Percentiles rank a stretch among this genome's conserved stretches.
phyloP scores from a whole-genome alignment of 192 early-diverging fungal genomes.

The Phlyctochytrium bullatum region DNA sequence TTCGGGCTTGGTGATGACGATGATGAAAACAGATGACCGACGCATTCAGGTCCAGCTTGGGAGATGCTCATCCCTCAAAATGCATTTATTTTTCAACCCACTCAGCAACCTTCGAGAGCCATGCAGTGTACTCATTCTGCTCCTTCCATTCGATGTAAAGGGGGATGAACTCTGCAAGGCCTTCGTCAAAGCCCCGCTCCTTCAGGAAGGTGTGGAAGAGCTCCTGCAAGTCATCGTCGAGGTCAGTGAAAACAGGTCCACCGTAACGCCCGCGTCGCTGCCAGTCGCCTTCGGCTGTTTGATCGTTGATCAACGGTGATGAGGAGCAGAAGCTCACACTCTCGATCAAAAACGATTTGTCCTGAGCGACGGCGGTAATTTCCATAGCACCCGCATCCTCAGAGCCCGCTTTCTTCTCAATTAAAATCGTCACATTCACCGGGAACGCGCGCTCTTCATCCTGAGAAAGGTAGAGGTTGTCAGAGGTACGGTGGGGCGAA shows the following conservation, averaged over 20 bases:
- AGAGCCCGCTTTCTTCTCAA: constrained; percentile 67
- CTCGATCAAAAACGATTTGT: constrained; percentile 83
- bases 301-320: constrained; percentile 57
- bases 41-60: too few relatives aligned
- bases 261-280: constrained; percentile 78
- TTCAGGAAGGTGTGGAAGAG: constrained; percentile 61
- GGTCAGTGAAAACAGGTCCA: constrained; percentile 87
- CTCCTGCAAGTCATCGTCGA: constrained; percentile 74
- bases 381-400: constrained; percentile 68
- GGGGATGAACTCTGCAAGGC: constrained; percentile 79
- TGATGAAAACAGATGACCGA: too few relatives aligned
- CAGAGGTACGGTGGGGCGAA: neutral
- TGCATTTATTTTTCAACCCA: constrained; percentile 66
- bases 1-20: too few relatives aligned
- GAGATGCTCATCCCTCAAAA: too few relatives aligned
- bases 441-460: constrained; percentile 58
- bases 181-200: constrained; percentile 83
- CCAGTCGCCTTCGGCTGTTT: constrained; percentile 84
- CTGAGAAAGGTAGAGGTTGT: constrained; percentile 17
- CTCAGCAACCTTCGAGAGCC: constrained; percentile 76
- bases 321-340: constrained; percentile 70
- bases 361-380: constrained; percentile 77
- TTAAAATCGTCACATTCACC: constrained; percentile 74
- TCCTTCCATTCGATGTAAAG: constrained; percentile 92
- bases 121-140: constrained; percentile 87